Base-by-base conservation (phyloP, 2,329 filamentous ascomycete species). In the Nakataea oryzae region DNA sequence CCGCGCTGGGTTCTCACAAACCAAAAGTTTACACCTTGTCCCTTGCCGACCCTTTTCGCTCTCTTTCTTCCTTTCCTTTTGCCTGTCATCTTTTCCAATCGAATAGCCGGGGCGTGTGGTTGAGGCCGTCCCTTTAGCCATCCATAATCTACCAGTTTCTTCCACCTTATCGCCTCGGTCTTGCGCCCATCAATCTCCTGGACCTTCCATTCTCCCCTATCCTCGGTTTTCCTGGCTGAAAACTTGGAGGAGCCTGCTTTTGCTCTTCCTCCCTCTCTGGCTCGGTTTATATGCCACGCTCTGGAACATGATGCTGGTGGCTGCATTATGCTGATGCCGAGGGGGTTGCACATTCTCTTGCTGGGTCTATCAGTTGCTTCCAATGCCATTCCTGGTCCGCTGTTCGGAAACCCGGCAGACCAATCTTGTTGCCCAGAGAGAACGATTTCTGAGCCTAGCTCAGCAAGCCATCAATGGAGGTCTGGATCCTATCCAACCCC, bases 291-390 rank as follows among this genome's bases (percentile, higher is more conserved):
- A 41, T 28, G 55, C 29, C 24, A 63, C 26, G 28, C 28, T 63
- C 56, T 61, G 26, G 41, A 41, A 58, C 60, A 69, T 63, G 64
- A 69, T 66, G 66, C 62, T 34, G 64, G 61, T 29, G 61, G 55
- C 57, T 62, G 63, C 63, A 66, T 65, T 59, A 71, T 71, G 69
- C 66, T 68, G 58, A 63, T 68, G 63, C 54, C 50, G 62, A 63
- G 64, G 66, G 66, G 62, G 60, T 60, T 69, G 54, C 60, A 54
- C 50, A 61, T 64, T 64, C 65, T 70, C 56, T 54, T 69, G 21
- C 32, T 66, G 57, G 66, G 67, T 57, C 62, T 67, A 29, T 62
- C 58, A 7, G 32, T 56, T 32, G 55, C 24, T 50, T 26, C 56
- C 62, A 3, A 59, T 28, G 57, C 47, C 57, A 24, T 26, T 13